phyloP scores from a whole-genome alignment of 208 protist species.

The Wallacemonas collosoma region DNA sequence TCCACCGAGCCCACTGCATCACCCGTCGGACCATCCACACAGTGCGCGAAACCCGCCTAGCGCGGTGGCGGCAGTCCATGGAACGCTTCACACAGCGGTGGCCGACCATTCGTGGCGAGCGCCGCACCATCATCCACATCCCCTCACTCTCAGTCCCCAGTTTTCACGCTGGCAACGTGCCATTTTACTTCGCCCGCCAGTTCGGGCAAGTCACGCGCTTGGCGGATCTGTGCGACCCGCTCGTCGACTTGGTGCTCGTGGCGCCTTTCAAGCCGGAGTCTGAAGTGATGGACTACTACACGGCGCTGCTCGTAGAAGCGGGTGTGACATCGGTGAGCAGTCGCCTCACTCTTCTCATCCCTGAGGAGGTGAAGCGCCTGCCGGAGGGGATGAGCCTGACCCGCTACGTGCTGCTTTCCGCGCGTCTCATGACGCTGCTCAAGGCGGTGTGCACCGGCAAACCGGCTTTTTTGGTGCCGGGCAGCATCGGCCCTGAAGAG shows the following conservation, averaged over 20 bases:
- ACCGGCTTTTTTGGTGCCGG: constrained; percentile 81
- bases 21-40: constrained; percentile 74
- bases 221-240: constrained; percentile 72
- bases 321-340: constrained; percentile 44
- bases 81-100: constrained; percentile 73
- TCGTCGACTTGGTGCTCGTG: constrained; percentile 84
- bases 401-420: constrained; percentile 64
- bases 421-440: constrained; percentile 86
- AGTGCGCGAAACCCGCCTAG: constrained; percentile 49
- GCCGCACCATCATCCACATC: constrained; percentile 81
- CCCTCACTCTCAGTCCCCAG: constrained; percentile 85
- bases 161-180: constrained; percentile 76
- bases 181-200: constrained; percentile 81
- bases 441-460: constrained; percentile 57
- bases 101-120: constrained; percentile 57
- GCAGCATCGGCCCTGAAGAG: constrained; percentile 87
- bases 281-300: constrained; percentile 86
- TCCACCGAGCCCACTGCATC: constrained; percentile 71
- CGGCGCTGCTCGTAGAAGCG: constrained; percentile 58
- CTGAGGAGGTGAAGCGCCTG: constrained; percentile 74
- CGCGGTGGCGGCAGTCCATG: constrained; percentile 83
- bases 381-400: constrained; percentile 80
- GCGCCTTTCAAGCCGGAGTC: constrained; percentile 73
- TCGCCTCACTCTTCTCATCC: constrained; percentile 78
- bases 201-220: constrained; percentile 84